phyloP scores from a whole-genome alignment of 2,329 filamentous ascomycete genomes.

The Thielaviopsis punctulata region DNA sequence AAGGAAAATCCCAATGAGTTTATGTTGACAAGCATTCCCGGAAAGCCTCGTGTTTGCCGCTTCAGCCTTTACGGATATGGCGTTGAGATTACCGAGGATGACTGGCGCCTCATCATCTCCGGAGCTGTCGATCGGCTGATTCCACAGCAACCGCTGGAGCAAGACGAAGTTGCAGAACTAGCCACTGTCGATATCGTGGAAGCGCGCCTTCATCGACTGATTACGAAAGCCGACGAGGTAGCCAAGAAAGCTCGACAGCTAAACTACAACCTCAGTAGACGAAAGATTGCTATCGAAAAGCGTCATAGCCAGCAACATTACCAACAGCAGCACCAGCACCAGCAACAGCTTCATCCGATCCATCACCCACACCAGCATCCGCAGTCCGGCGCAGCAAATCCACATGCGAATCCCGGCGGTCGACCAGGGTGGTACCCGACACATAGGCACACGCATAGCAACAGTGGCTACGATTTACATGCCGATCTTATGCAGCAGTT shows the following conservation, averaged over 20 bases:
- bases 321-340: constrained; percentile 7
- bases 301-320: constrained; percentile 30
- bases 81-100: constrained; percentile 75
- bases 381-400: not conserved
- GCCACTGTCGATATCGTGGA: constrained; percentile 73
- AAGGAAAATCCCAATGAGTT: constrained; percentile 67
- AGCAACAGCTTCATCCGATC: constrained; percentile 2
- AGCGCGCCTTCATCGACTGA: constrained; percentile 57
- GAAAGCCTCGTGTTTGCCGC: constrained; percentile 57
- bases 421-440: constrained; percentile 10
- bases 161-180: constrained; percentile 74
- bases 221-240: constrained; percentile 64
- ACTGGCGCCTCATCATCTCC: constrained; percentile 69
- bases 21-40: constrained; percentile 48
- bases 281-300: constrained; percentile 53
- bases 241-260: constrained; percentile 49
- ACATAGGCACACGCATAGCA: constrained; percentile 8
- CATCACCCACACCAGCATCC: not conserved
- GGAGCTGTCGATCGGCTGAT: constrained; percentile 67
- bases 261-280: constrained; percentile 62
- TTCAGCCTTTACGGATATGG: constrained; percentile 67
- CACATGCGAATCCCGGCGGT: not conserved
- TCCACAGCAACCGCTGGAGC: constrained; percentile 61
- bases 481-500: constrained; percentile 40
- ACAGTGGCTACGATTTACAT: constrained; percentile 28